These are phyloP conservation scores for Fraxinus dipetala DNA, from an alignment of 305 asterid species.

Conservation along the genomic window DNA sequence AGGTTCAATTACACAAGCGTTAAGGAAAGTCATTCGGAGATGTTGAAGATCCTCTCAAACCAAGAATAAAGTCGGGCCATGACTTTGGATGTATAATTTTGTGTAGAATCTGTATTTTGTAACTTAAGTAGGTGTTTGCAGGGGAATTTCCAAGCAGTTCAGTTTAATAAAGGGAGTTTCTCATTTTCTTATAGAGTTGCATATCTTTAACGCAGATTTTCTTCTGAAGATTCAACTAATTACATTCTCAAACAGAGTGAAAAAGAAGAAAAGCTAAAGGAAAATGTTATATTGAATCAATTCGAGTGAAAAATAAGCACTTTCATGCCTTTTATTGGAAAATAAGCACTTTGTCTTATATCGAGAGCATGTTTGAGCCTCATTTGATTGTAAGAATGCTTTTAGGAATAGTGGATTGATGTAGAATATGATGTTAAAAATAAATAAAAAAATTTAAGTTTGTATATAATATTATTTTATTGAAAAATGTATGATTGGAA, in stretches of 20 bases:
- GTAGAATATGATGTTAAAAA: background rate
- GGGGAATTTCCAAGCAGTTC: constrained; percentile 12
- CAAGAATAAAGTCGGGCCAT: background rate
- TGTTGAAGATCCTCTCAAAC: constrained; percentile 31
- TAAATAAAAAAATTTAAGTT: too few relatives aligned
- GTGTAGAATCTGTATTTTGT: constrained; percentile 21
- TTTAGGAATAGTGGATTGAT: background rate
- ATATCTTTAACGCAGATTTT: background rate
- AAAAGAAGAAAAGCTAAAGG: background rate
- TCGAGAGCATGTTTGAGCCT: background rate
- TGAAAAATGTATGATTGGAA: background rate
- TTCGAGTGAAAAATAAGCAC: background rate
- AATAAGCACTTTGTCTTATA: background rate
- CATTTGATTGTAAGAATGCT: background rate
- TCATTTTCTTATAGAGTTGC: constrained; percentile 5
- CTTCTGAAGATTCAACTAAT: background rate
- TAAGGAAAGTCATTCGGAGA: constrained; percentile 44
- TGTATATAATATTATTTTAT: too few relatives aligned
- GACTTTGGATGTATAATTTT: constrained; percentile 17
- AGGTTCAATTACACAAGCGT: constrained; percentile 50
- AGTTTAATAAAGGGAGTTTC: constrained; percentile 2
- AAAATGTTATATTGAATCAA: background rate
- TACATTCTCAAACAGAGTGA: background rate
- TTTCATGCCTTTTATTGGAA: background rate
- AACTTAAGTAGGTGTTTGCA: background rate